A percentile compares a stretch with the other conserved stretches of the same genome.
Evolutionary conservation across 75 land plant genomes (phyloP).

Genomic region (Pinus tabuliformis): DNA sequence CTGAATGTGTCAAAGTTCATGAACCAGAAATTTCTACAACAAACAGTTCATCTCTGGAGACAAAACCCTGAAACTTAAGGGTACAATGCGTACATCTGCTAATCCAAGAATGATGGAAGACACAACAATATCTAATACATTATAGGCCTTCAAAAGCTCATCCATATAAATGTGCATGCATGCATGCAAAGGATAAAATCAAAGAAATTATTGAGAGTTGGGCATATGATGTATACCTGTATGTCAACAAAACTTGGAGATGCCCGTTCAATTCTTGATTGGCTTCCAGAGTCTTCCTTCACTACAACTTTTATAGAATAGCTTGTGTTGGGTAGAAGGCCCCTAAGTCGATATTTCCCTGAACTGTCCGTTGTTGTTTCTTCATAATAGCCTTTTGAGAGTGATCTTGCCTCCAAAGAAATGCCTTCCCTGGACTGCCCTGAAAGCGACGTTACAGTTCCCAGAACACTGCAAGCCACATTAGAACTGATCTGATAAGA

Average conservation of each 20-base stretch:
- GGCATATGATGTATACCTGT: slow-evolving; percentile 35
- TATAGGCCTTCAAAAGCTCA: neutral
- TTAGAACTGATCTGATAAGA: slow-evolving; percentile 4
- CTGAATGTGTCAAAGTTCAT: too few relatives aligned
- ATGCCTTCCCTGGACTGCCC: slow-evolving; percentile 88
- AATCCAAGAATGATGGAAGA: too few relatives aligned
- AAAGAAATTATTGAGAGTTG: neutral
- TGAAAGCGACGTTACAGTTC: slow-evolving; percentile 65
- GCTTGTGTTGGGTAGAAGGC: slow-evolving; percentile 76
- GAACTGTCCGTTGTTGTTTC: slow-evolving; percentile 74
- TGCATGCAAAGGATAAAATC: neutral
- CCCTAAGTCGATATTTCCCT: slow-evolving; percentile 87
- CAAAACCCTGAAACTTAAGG: neutral
- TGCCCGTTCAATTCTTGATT: slow-evolving; percentile 70
- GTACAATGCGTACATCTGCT: neutral
- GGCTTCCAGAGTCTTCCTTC: slow-evolving; percentile 39
- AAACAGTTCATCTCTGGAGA: neutral
- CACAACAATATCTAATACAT: too few relatives aligned
- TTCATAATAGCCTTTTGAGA: slow-evolving; percentile 84
- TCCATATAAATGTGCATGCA: neutral
- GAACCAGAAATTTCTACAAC: neutral
- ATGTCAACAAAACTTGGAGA: slow-evolving; percentile 68
- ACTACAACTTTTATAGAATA: slow-evolving; percentile 60
- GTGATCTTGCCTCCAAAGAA: slow-evolving; percentile 83
- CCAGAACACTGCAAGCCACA: slow-evolving; percentile 56